These are phyloP conservation scores for Nyctanthes arbortristis DNA, from an alignment of 257 asterid genomes.

Conservation along the genomic window DNA sequence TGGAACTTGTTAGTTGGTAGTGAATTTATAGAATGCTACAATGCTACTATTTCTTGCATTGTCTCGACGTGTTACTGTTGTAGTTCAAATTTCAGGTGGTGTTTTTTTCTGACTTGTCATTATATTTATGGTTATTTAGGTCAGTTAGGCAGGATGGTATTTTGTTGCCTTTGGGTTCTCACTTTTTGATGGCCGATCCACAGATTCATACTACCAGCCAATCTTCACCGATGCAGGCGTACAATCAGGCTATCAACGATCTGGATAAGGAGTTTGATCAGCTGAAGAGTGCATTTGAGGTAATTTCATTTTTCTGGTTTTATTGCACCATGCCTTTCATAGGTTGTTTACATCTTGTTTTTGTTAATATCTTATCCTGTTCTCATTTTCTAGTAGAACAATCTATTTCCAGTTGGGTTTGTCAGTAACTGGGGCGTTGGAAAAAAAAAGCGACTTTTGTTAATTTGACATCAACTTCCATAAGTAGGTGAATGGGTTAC, in stretches of 20 bases:
- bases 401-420: not conserved
- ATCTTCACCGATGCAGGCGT: constrained; percentile 99
- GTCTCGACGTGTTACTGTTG: not conserved
- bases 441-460: not conserved
- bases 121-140: not conserved
- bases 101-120: not conserved
- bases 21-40: too few relatives aligned
- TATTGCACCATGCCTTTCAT: not conserved
- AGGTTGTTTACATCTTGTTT: constrained; percentile 1
- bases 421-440: not conserved
- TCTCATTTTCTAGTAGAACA: not conserved
- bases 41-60: not conserved
- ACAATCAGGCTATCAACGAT: constrained; percentile 95
- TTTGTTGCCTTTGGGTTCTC: constrained; percentile 3
- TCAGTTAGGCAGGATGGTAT: not conserved
- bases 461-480: not conserved
- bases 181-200: constrained; percentile 22
- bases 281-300: constrained; percentile 84
- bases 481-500: not conserved
- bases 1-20: too few relatives aligned
- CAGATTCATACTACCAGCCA: constrained; percentile 96
- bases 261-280: constrained; percentile 91
- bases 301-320: constrained; percentile 18
- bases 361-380: not conserved
- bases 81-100: not conserved